Base-by-base conservation (phyloP, 2,329 filamentous ascomycete genomes). In the Fusarium chlamydosporum region DNA sequence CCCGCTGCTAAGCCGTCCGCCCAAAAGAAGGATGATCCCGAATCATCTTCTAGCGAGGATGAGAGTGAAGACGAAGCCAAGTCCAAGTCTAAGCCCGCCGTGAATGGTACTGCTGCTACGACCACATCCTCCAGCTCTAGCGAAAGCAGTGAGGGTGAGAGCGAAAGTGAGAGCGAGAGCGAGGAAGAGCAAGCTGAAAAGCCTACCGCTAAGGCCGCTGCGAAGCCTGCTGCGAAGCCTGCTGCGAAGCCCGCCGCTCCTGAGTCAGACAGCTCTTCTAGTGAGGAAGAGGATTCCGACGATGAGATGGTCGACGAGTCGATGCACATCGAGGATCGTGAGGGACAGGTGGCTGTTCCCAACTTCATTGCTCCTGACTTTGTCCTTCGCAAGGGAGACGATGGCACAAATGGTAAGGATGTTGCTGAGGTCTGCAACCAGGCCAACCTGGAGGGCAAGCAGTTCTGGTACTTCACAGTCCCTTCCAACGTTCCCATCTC, bases 391-490 rank as follows among this genome's bases (percentile, higher is more conserved):
- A 85, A 85, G 67, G 82, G 79, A 13, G 73, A 79, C 27, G 75
- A 77, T 43, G 75, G 76, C n/a, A 67, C 76, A 61, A 78, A 76
- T 23, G 76, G 81, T 75, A 77, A 84, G 71, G 80, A 86, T 74
- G 78, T 87, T 61, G 77, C 84, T 10, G 80, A 85, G 23, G 78
- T 90, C 54, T 88, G 92, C 72, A 85, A 82, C 72, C 82, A 86
- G 59, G 84, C 85, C 56, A 86, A 87, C 71, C 76, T 90, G 9
- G 81, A 88, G 57, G 90, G 89, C 66, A 93, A 93, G 81, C 89
- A 94, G 76, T 83, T 94, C 61, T 94, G 91, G 92, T 92, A 93
- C 76, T 92, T 94, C 72, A 92, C 90, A 11, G 89, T 90, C 5
- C 92, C 92, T 3, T 86, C 88, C 7, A 88, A 87, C 12, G 81